Evolutionary conservation across 2,329 filamentous ascomycete species (phyloP).

Genomic region (Dryadomyces sulphureus): DNA sequence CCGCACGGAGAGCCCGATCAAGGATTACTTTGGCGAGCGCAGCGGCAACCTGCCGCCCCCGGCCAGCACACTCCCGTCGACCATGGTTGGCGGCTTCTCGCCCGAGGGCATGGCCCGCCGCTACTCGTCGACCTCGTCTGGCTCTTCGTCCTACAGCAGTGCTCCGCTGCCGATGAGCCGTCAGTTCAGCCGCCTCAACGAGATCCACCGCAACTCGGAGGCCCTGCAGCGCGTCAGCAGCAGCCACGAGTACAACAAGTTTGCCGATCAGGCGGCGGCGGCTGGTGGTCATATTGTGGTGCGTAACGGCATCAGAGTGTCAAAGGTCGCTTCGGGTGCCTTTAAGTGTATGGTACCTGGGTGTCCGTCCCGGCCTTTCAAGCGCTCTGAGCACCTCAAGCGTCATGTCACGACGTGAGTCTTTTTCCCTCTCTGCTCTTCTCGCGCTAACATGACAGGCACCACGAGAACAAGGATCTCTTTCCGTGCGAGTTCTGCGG

Average conservation of each 20-base stretch:
- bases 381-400: slow-evolving; percentile 40
- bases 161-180: neutral
- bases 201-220: slow-evolving; percentile 2
- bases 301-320: slow-evolving; percentile 12
- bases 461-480: slow-evolving; percentile 15
- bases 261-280: neutral
- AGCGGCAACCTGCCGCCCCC: slow-evolving; percentile 7
- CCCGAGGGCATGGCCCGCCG: neutral
- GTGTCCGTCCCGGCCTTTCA: slow-evolving; percentile 31
- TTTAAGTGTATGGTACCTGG: slow-evolving; percentile 28
- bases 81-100: slow-evolving; percentile 5
- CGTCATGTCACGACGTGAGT: slow-evolving; percentile 36
- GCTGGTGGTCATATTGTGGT: slow-evolving; percentile 5
- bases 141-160: neutral
- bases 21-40: slow-evolving; percentile 15
- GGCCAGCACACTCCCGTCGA: slow-evolving; percentile 9
- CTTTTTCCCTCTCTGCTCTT: neutral
- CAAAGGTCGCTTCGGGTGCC: slow-evolving; percentile 15
- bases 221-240: slow-evolving; percentile 3
- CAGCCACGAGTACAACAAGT: neutral
- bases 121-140: slow-evolving; percentile 1
- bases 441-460: neutral
- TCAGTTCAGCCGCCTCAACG: neutral
- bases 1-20: slow-evolving; percentile 8
- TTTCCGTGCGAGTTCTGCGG: slow-evolving; percentile 27